These are phyloP conservation scores for Rosellinia necatrix DNA, from an alignment of 2,329 filamentous ascomycete species.

Conservation along the genomic window DNA sequence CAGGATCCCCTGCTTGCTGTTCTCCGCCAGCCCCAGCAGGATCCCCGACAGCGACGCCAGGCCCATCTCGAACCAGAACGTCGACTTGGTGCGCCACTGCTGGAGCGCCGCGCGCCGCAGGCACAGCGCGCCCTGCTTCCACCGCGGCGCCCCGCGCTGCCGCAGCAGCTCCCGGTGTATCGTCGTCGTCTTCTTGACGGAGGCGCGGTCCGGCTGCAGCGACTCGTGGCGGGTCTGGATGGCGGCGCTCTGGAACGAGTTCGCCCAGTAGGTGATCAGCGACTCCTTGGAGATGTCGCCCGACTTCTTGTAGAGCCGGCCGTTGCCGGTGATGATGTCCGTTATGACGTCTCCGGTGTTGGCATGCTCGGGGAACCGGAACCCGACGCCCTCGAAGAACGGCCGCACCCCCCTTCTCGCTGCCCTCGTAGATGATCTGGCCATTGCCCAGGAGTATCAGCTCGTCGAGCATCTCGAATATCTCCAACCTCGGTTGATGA, in stretches of 20 bases:
- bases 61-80: conserved; percentile 59
- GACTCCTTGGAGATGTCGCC: conserved; percentile 54
- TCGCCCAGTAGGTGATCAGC: conserved; percentile 55
- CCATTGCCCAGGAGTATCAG: conserved; percentile 60
- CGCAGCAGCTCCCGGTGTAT: conserved; percentile 52
- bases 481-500: conserved; percentile 63
- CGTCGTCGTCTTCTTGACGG: conserved; percentile 44
- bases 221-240: conserved; percentile 34
- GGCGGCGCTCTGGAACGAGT: conserved; percentile 36
- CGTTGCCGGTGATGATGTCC: conserved; percentile 65
- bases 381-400: conserved; percentile 60
- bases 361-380: conserved; percentile 52
- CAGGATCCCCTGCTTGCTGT: conserved; percentile 54
- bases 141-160: conserved; percentile 53
- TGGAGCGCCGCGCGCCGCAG: conserved; percentile 58
- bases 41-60: conserved; percentile 57
- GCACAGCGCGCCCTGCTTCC: conserved; percentile 58
- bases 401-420: conserved; percentile 47
- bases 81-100: conserved; percentile 57
- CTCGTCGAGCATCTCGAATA: conserved; percentile 62
- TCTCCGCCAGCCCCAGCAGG: conserved; percentile 59
- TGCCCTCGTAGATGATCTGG: conserved; percentile 59
- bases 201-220: conserved; percentile 40
- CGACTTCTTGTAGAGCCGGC: conserved; percentile 52
- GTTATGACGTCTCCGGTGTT: conserved; percentile 64